A percentile compares a stretch with the other conserved stretches of the same genome.
Evolutionary conservation across 2,329 filamentous ascomycete genomes (phyloP).

Genomic region (Aspergillus texensis): DNA sequence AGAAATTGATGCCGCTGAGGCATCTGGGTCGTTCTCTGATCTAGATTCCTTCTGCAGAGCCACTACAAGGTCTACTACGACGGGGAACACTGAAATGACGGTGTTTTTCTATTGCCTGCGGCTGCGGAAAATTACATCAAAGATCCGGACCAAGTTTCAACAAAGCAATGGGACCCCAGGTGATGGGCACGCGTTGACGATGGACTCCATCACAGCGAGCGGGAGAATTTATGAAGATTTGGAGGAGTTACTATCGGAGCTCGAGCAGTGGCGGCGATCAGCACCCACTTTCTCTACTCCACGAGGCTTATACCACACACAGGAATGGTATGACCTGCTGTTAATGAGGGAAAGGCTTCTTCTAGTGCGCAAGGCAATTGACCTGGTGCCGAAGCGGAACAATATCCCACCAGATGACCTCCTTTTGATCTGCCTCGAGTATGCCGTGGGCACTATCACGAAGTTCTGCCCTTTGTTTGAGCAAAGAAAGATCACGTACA

Average conservation of each 20-base stretch:
- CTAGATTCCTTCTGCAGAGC: neutral
- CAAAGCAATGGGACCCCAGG: neutral
- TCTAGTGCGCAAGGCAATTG: constrained; percentile 46
- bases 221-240: neutral
- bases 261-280: neutral
- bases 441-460: neutral
- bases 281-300: neutral
- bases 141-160: neutral
- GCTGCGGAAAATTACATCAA: neutral
- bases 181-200: neutral
- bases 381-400: constrained; percentile 40
- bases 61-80: neutral
- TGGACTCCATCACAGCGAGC: neutral
- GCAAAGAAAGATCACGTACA: constrained; percentile 35
- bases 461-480: neutral
- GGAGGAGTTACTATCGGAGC: neutral
- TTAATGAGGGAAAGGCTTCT: constrained; percentile 45
- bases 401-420: constrained; percentile 38
- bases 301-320: neutral
- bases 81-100: neutral
- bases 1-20: neutral
- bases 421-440: constrained; percentile 28
- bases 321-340: constrained; percentile 34
- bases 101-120: neutral
- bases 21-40: neutral